These are phyloP conservation scores for Aspergillus fumigatiaffinis DNA, from an alignment of 2,329 filamentous ascomycete genomes.

Conservation along the genomic window DNA sequence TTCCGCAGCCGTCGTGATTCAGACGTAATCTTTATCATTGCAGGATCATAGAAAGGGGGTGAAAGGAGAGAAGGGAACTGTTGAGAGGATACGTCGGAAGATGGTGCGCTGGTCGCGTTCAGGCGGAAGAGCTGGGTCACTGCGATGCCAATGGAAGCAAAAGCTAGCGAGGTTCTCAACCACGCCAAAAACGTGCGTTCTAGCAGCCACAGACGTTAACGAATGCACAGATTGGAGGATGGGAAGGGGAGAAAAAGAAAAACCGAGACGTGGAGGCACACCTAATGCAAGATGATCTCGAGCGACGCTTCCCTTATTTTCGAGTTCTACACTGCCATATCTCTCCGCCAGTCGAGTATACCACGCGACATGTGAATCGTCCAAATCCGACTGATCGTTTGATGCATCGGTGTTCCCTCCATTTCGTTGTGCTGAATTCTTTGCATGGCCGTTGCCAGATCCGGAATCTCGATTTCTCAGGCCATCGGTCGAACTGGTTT, in stretches of 20 bases:
- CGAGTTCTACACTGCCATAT: conserved; percentile 60
- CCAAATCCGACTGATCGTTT: conserved; percentile 4
- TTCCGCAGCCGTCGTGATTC: conserved; percentile 39
- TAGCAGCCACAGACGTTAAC: conserved; percentile 22
- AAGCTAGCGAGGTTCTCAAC: conserved; percentile 63
- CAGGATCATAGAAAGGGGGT: conserved; percentile 17
- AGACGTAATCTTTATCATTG: conserved; percentile 12
- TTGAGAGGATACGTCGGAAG: conserved; percentile 9
- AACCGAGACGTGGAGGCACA: conserved; percentile 29
- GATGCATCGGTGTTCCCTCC: conserved; percentile 6
- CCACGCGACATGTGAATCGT: conserved; percentile 33
- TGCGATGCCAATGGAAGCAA: conserved; percentile 63
- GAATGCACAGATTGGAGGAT: conserved; percentile 4
- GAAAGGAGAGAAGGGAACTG: conserved; percentile 17
- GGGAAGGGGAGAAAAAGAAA: neutral
- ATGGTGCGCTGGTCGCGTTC: conserved; percentile 45
- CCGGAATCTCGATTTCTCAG: conserved; percentile 13
- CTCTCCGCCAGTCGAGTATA: conserved; percentile 52
- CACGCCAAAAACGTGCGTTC: conserved; percentile 67
- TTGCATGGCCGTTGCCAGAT: conserved; percentile 8
- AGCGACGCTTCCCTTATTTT: conserved; percentile 64
- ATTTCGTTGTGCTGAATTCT: conserved; percentile 5
- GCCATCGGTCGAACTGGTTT: conserved; percentile 32
- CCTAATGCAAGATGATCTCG: conserved; percentile 62
- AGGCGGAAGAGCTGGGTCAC: conserved; percentile 64